phyloP scores from a whole-genome alignment of 1,284 basidiomycete species.

The Sporisorium scitamineum region DNA sequence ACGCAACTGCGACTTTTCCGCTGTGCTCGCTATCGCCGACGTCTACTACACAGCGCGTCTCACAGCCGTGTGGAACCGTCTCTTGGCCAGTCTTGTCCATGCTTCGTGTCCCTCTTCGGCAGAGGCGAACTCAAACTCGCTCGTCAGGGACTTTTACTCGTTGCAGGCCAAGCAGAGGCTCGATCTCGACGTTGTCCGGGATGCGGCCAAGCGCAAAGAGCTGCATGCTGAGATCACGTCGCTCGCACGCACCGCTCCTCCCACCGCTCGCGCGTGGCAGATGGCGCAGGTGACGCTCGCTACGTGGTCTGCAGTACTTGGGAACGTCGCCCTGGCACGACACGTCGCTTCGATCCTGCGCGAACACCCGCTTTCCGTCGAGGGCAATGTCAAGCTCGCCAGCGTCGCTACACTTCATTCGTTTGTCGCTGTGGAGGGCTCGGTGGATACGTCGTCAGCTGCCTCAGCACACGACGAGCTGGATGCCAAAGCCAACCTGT shows the following conservation, averaged over 20 bases:
- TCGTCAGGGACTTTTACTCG: slow-evolving; percentile 23
- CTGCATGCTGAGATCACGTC: slow-evolving; percentile 47
- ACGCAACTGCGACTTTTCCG: slow-evolving; percentile 33
- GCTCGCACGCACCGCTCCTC: slow-evolving; percentile 49
- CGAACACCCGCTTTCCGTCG: slow-evolving; percentile 18
- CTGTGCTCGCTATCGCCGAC: slow-evolving; percentile 54
- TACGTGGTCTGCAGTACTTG: slow-evolving; percentile 54
- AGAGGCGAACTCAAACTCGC: slow-evolving; percentile 5
- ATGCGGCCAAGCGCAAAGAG: slow-evolving; percentile 30
- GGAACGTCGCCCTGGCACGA: slow-evolving; percentile 47
- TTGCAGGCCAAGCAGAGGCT: slow-evolving; percentile 40
- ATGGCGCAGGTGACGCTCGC: slow-evolving; percentile 56
- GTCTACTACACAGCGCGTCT: slow-evolving; percentile 55
- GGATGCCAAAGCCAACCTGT: slow-evolving; percentile 48
- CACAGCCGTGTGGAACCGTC: slow-evolving; percentile 50
- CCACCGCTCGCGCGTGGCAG: slow-evolving; percentile 31
- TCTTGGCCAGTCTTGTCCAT: slow-evolving; percentile 52
- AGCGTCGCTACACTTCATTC: slow-evolving; percentile 24
- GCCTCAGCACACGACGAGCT: slow-evolving; percentile 23
- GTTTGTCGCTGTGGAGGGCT: slow-evolving; percentile 7
- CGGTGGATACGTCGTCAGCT: neutral
- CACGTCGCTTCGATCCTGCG: slow-evolving; percentile 32
- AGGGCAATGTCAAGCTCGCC: slow-evolving; percentile 10
- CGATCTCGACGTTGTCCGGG: slow-evolving; percentile 41
- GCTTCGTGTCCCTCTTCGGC: slow-evolving; percentile 44